phyloP scores from a whole-genome alignment of 768 basidiomycete genomes.

The Psilocybe subaeruginosa region DNA sequence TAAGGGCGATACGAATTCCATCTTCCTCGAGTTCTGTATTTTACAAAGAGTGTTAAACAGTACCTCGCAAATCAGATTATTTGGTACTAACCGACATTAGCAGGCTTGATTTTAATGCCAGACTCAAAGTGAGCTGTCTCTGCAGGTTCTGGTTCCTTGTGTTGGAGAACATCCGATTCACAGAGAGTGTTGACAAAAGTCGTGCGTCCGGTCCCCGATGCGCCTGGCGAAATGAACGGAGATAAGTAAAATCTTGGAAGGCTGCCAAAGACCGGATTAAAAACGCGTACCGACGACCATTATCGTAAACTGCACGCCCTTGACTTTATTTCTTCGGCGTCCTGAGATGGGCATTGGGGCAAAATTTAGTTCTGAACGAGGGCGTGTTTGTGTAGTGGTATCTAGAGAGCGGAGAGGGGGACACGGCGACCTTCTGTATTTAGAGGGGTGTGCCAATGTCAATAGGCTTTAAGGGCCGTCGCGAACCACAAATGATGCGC shows the following conservation, averaged over 20 bases:
- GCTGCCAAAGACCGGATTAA: neutral
- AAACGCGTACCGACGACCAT: slow-evolving; percentile 82
- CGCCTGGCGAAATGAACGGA: slow-evolving; percentile 49
- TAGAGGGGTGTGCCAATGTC: slow-evolving; percentile 13
- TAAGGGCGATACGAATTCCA: slow-evolving; percentile 86
- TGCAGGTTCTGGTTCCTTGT: slow-evolving; percentile 67
- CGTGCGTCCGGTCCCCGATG: slow-evolving; percentile 85
- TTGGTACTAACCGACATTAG: slow-evolving; percentile 67
- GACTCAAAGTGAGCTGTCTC: slow-evolving; percentile 79
- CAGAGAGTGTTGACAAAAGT: slow-evolving; percentile 94
- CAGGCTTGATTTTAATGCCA: slow-evolving; percentile 78
- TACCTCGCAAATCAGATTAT: neutral
- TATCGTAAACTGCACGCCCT: slow-evolving; percentile 88
- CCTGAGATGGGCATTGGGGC: slow-evolving; percentile 47
- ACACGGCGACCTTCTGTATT: slow-evolving; percentile 5
- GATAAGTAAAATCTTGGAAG: slow-evolving; percentile 6
- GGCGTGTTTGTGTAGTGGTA: slow-evolving; percentile 9
- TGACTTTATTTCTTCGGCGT: slow-evolving; percentile 77
- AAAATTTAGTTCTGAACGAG: neutral
- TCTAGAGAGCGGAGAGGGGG: slow-evolving; percentile 6
- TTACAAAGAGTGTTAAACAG: neutral
- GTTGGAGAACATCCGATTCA: slow-evolving; percentile 73
- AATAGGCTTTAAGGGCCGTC: slow-evolving; percentile 21
- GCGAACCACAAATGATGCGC: slow-evolving; percentile 25
- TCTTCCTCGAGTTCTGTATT: slow-evolving; percentile 85